A percentile compares a stretch with the other conserved stretches of the same genome.
Conservation (phyloP, 495 filamentous ascomycete species). For the Mycothermus thermophilus region DNA sequence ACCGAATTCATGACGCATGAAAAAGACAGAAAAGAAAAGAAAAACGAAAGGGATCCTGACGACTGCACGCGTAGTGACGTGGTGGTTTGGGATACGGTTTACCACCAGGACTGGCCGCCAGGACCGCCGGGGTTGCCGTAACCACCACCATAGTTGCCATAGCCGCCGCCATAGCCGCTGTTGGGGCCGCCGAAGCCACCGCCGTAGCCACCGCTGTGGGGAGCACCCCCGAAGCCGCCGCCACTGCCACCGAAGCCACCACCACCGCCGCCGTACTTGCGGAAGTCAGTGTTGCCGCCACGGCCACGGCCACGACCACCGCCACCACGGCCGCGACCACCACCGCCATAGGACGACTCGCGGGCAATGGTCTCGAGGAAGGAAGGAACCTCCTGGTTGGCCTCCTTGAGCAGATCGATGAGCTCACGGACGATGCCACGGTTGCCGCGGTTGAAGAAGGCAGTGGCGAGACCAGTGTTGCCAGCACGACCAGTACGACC, state of each 20-base stretch:
- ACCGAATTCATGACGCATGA: slow-evolving; percentile 8
- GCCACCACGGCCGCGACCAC: slow-evolving; percentile 57
- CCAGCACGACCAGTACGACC: slow-evolving; percentile 99
- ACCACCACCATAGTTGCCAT: slow-evolving; percentile 38
- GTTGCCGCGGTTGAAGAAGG: slow-evolving; percentile 99
- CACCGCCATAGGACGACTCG: slow-evolving; percentile 69
- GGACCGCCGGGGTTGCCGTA: slow-evolving; percentile 71
- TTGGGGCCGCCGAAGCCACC: slow-evolving; percentile 41
- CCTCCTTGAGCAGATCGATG: slow-evolving; percentile 91
- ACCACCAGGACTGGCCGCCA: slow-evolving; percentile 89
- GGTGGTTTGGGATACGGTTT: slow-evolving; percentile 26
- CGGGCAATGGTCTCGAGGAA: slow-evolving; percentile 96
- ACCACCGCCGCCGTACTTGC: slow-evolving; percentile 54
- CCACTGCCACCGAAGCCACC: slow-evolving; percentile 36
- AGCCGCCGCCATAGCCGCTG: slow-evolving; percentile 24
- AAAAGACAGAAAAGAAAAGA: slow-evolving; percentile 6
- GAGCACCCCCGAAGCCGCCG: slow-evolving; percentile 34
- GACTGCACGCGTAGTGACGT: slow-evolving; percentile 8
- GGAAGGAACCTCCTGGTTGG: slow-evolving; percentile 84
- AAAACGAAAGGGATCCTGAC: slow-evolving; percentile 6
- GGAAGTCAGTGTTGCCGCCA: slow-evolving; percentile 72
- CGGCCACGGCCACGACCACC: slow-evolving; percentile 52
- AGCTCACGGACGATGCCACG: slow-evolving; percentile 91
- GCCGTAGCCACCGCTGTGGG: slow-evolving; percentile 56
- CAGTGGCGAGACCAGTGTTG: slow-evolving; percentile 95